Evolutionary conservation across 495 filamentous ascomycete species (phyloP), one percentile per base, ranked within the genome.

Genomic region (Pseudoneurospora amorphoporcata): DNA sequence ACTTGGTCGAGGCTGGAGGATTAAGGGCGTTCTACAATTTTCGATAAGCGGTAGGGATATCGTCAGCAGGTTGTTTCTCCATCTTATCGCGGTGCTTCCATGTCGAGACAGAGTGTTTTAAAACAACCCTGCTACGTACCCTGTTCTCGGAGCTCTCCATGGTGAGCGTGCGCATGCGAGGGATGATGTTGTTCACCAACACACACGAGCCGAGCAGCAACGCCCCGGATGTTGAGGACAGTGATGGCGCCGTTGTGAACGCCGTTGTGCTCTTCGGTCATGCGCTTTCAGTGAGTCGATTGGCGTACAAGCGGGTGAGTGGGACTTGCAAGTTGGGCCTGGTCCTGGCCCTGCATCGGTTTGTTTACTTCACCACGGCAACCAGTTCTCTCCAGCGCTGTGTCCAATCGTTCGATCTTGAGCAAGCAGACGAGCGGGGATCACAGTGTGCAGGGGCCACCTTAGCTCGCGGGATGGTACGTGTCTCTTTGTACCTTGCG

Each of bases 81-180:
- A 58, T 29, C 17, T 19, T 19, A 45, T 45, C 42, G 42, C 42
- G n/a, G 42, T 23, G 23, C 23, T 23, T 23, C 23, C 23, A 23
- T 23, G 23, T 23, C 45, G 23, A 53, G 45, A 53, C 19, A 53
- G 19, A 12, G 7, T 53, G 45, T 14, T 23, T 53, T 2, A 47
- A 12, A 47, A 23, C 68, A 39, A 19, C 10, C 29, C 12, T 38
- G 32, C 45, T 16, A 73, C 75, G 61, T 81, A 84, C 83, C 78
- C 74, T 69, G 77, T 85, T 85, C 69, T 85, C 83, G 38, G 74
- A 69, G 42, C 73, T 61, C 47, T 84, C 83, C 84, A 85, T 86
- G 68, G 69, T 81, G 79, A 75, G 45, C 10, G 70, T 72, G 75
- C 72, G 74, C 77, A 78, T 72, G 78, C 74, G 74, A 70, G 78